Percentiles rank a stretch among this genome's conserved stretches.
These are phyloP conservation scores for Pyrenophora tritici-repentis DNA, from an alignment of 2,329 filamentous ascomycete species.

Conservation along the genomic window DNA sequence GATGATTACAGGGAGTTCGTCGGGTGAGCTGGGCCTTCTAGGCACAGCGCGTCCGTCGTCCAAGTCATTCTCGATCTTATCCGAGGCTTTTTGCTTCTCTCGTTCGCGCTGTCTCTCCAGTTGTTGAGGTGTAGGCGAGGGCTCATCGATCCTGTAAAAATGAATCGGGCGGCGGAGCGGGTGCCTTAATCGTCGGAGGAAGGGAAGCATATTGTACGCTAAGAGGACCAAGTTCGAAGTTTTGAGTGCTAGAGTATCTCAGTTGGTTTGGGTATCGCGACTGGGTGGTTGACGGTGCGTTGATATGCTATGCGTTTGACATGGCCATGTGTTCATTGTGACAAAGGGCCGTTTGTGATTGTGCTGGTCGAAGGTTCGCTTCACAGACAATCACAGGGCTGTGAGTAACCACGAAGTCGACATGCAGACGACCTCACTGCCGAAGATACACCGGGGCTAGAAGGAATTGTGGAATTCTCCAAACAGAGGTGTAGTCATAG, in stretches of 20 bases:
- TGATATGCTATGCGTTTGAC: slow-evolving; percentile 8
- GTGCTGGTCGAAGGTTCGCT: slow-evolving; percentile 10
- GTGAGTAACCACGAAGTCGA: not conserved
- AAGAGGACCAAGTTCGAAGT: not conserved
- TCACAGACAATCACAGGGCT: slow-evolving; percentile 1
- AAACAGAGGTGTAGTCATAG: too few relatives aligned
- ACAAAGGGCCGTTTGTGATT: slow-evolving; percentile 18
- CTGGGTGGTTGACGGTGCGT: not conserved
- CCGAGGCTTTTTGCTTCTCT: not conserved
- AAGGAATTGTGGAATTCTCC: too few relatives aligned
- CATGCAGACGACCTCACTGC: not conserved
- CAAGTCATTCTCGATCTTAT: slow-evolving; percentile 6
- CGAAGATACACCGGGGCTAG: too few relatives aligned
- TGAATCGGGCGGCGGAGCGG: slow-evolving; percentile 12
- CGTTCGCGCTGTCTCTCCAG: not conserved
- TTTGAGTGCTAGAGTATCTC: not conserved
- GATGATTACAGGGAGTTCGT: slow-evolving; percentile 16
- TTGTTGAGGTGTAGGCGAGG: not conserved
- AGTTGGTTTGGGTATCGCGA: not conserved
- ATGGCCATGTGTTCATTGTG: slow-evolving; percentile 7
- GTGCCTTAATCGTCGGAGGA: slow-evolving; percentile 18
- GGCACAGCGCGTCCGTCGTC: slow-evolving; percentile 4
- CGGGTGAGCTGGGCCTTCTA: slow-evolving; percentile 2
- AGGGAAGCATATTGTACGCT: slow-evolving; percentile 12
- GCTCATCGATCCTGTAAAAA: not conserved